Base-by-base conservation (phyloP, 139 green algal species). In the Closterium sp. region DNA sequence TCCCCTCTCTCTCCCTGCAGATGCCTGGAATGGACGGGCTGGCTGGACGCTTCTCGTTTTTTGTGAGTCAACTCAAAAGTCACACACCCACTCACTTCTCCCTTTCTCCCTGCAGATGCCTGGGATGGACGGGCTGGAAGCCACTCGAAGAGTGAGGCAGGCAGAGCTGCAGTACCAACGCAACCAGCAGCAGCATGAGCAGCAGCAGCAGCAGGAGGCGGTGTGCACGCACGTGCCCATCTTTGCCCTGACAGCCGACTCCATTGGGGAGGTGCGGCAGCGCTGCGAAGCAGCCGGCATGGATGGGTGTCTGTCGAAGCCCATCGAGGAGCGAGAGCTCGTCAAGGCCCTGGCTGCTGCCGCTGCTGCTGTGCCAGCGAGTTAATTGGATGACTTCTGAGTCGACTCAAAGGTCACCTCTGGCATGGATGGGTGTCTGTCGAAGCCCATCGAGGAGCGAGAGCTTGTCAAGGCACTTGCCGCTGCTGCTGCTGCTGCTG, bases 1-100 rank as follows among this genome's bases (percentile, higher is more conserved):
- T 73, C 50, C 13, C 17, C 17, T 10, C 50, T 73, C 50, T 22
- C 50, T 73, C 50, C 9, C 50, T 22, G 24, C 91, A 93, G 91
- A 93, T 93, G 91, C 91, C 91, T 11, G 91, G 50, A 28, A 91
- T 93, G 91, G 91, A 93, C 70, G 91, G 91, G 30, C 93, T 88
- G 91, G 30, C 93, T 88, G 22, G 91, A 93, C 29, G 88, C 91
- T 22, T 93, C 91, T 22, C 45, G 87, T n/a, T n/a, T n/a, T n/a
- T n/a, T n/a, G n/a, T n/a, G n/a, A n/a, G n/a, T n/a, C n/a, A n/a
- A n/a, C n/a, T n/a, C n/a, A n/a, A n/a, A n/a, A n/a, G n/a, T n/a
- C 38, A 45, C 38, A 45, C 38, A 45, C 38, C 38, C 38, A 45
- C 38, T 50, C 38, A 17, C 38, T 50, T 9, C 5, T 9, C 3